Conservation (phyloP, 306 rosid species). For the Vigna angularis region DNA sequence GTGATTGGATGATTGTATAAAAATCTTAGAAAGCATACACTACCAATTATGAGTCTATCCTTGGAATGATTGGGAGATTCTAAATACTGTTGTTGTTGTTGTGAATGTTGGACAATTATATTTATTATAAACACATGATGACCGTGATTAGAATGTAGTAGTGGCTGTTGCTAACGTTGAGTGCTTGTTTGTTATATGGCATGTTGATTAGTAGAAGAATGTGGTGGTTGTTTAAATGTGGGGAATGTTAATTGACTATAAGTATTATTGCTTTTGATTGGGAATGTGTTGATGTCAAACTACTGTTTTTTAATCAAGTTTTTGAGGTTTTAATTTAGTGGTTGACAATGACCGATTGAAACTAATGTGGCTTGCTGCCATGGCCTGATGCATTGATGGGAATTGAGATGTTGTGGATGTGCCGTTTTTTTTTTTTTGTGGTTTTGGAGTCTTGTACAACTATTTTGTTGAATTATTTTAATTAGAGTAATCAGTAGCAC, state of each 20-base stretch:
- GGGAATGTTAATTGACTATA: neutral
- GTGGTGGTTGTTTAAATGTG: constrained; percentile 11
- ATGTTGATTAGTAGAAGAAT: constrained; percentile 7
- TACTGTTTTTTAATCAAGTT: neutral
- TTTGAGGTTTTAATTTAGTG: neutral
- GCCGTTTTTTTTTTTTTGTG: neutral
- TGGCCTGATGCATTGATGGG: neutral
- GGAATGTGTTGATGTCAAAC: constrained; percentile 5
- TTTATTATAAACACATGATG: neutral
- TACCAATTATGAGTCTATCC: neutral
- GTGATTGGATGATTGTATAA: neutral
- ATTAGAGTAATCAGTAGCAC: too few species aligned
- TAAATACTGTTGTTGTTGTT: neutral
- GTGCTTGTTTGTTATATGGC: neutral
- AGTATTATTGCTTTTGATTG: constrained; percentile 24
- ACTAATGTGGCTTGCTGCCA: neutral
- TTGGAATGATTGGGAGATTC: too few species aligned
- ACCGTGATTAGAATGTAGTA: constrained; percentile 13
- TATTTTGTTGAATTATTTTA: neutral
- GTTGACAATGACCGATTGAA: neutral
- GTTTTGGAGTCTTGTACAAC: neutral
- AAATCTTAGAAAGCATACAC: neutral
- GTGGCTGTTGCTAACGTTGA: neutral
- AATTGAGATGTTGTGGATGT: neutral
- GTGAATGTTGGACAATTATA: neutral